Evolutionary conservation across 2,329 filamentous ascomycete species (phyloP), one percentile per base, ranked within the genome.

Genomic region (Stachybotrys elegans): DNA sequence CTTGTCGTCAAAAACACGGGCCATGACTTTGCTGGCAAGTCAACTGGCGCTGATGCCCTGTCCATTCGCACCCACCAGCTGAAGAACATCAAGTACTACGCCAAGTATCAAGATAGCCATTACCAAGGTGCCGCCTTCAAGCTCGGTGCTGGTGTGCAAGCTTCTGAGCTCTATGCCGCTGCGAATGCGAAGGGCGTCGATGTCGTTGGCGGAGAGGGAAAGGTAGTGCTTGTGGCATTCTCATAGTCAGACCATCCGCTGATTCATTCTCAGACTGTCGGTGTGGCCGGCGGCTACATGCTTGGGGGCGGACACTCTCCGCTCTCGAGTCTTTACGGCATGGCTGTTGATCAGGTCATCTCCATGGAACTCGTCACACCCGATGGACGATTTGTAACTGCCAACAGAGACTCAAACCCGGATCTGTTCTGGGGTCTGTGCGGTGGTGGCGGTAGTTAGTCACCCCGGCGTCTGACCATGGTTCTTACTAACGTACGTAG

Each of bases 271-370:
- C 44, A 62, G 71, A 71, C 75, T 1, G 79, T 84, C 4, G 79
- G 79, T 8, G 55, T 80, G 12, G 72, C 76, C 2, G 81, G 81
- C n/a, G 81, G 80, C 2, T 82, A 75, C 51, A 70, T 65, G 5
- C 74, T 78, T 57, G 77, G 76, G 9, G 78, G 32, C 17, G 32
- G 32, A 8, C 9, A 35, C 32, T 35, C 32, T 17, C 32, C 32
- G 9, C 16, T 35, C 9, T 9, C 16, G 32, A 8, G 9, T 8
- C 9, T 9, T 37, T 43, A 50, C 40, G 67, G 78, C 48, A 68
- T 78, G 56, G 74, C 63, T 3, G 64, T 70, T 6, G 74, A 78
- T 53, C 68, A 76, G 48, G 63, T 74, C 7, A 59, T 78, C 14
- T 60, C 67, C 22, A 61, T 73, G 47, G 65, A 78, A 43, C 63